phyloP scores from a whole-genome alignment of 441 rosid genomes.

The Brassica balearica region DNA sequence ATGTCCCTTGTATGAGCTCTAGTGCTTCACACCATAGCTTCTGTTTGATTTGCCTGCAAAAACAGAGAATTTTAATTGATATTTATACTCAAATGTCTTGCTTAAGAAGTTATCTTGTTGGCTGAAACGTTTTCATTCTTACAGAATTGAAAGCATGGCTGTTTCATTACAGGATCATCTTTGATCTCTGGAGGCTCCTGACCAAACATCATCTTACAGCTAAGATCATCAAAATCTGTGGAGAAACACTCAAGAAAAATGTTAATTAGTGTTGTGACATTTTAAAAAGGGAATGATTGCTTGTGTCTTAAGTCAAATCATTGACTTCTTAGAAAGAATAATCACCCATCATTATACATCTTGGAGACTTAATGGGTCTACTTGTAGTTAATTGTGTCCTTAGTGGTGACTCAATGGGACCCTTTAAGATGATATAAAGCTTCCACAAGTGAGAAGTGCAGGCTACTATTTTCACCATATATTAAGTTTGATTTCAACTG shows the following conservation, averaged over 20 bases:
- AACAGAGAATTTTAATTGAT: conserved; percentile 1
- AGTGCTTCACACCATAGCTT: conserved; percentile 61
- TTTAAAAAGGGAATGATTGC: conserved; percentile 27
- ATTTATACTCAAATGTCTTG: conserved; percentile 11
- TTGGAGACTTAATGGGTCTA: conserved; percentile 53
- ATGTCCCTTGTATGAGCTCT: conserved; percentile 27
- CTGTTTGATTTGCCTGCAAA: conserved; percentile 63
- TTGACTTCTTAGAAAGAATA: conserved; percentile 28
- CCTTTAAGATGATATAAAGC: conserved; percentile 54
- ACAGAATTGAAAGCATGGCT: conserved; percentile 91
- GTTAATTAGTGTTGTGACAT: conserved; percentile 24
- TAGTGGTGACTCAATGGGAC: conserved; percentile 68
- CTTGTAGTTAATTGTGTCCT: conserved; percentile 62
- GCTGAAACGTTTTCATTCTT: conserved; percentile 34
- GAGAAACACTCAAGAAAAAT: conserved; percentile 34
- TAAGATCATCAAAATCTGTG: conserved; percentile 96
- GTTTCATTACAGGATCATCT: conserved; percentile 84
- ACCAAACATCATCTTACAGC: conserved; percentile 94
- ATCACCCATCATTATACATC: conserved; percentile 43
- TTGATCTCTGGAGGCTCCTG: conserved; percentile 69
- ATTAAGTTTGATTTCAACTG: conserved; percentile 31
- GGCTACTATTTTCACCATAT: conserved; percentile 47
- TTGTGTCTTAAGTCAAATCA: conserved; percentile 30
- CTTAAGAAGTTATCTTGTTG: conserved; percentile 8
- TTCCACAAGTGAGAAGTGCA: conserved; percentile 69